Base-by-base conservation (phyloP, 805 yeast species). In the Yamadazyma tumulicola region DNA sequence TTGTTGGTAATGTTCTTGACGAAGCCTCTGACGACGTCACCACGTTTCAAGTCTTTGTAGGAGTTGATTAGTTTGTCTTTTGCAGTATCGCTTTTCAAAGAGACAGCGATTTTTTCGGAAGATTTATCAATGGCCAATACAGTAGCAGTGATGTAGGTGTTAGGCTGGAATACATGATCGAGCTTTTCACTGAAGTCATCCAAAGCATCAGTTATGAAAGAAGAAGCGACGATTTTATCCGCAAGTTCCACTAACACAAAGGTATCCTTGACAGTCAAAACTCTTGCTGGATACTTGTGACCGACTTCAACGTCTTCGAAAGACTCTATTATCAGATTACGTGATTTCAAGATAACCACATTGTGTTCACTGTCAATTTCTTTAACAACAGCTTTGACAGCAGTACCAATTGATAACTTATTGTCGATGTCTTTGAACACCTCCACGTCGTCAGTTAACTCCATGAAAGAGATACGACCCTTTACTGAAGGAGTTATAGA, bases 1-100 rank as follows among this genome's bases (percentile, higher is more conserved):
- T 78, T 74, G 46, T 82, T 80, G 10, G 84, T 75, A 31, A 88
- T 72, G 41, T 78, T 78, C 52, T 79, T 82, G 35, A 91, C 75
- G 45, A 81, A 82, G n/a, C 95, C 97, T 45, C 79, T 74, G 27
- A 89, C 79, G 49, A 86, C 69, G 39, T 78, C 81, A 26, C 95
- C 95, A 36, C 75, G 69, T 31, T 66, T 61, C 39, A 88, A 52
- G 44, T 84, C 89, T 4, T 66, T 54, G 25, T 67, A 52, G 2
- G 77, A 54, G 6, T 50, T 50, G 26, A 84, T 69, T 5, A 59
- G 49, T 47, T 68, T 75, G 47, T 81, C 82, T 35, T 60, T 66
- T 9, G 79, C 68, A n/a, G 58, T 57, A 5, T 55, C 52, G 16
- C 49, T 47, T 45, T 95, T 73, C 42, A 86, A 64, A 1, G 86